Conservation (phyloP, 768 basidiomycete species). For the Lactarius quietus region DNA sequence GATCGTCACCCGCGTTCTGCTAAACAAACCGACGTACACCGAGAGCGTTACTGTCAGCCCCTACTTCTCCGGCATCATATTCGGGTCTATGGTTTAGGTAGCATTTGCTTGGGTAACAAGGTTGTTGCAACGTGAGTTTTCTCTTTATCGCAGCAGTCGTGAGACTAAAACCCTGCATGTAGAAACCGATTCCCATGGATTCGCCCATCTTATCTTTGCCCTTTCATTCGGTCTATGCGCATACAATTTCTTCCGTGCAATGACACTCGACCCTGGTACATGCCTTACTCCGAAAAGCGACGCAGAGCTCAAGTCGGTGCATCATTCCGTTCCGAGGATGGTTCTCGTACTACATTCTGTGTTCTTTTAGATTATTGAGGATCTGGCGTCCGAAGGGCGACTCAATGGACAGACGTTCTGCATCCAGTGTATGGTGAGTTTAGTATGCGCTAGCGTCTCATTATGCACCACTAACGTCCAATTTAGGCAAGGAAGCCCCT, state of each 20-base stretch:
- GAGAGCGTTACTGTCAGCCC: constrained; percentile 84
- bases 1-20: constrained; percentile 81
- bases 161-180: constrained; percentile 3
- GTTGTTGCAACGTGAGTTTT: constrained; percentile 62
- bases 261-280: constrained; percentile 85
- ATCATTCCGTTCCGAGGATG: constrained; percentile 30
- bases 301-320: constrained; percentile 80
- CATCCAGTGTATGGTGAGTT: constrained; percentile 86
- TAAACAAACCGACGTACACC: constrained; percentile 78
- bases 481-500: constrained; percentile 79
- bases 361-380: constrained; percentile 71
- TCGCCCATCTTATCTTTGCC: constrained; percentile 75
- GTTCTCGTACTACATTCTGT: too few species aligned
- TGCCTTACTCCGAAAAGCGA: constrained; percentile 80
- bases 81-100: constrained; percentile 83
- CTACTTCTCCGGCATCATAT: constrained; percentile 91
- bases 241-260: constrained; percentile 89
- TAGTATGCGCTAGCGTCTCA: too few species aligned
- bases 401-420: constrained; percentile 97
- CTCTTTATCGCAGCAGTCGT: not conserved
- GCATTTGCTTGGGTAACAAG: constrained; percentile 76
- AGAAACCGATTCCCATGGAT: constrained; percentile 77
- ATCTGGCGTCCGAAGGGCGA: constrained; percentile 79
- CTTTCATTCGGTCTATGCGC: constrained; percentile 65
- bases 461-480: not conserved